phyloP scores from a whole-genome alignment of 345 rosid species.

The Pelargonium nanum region DNA sequence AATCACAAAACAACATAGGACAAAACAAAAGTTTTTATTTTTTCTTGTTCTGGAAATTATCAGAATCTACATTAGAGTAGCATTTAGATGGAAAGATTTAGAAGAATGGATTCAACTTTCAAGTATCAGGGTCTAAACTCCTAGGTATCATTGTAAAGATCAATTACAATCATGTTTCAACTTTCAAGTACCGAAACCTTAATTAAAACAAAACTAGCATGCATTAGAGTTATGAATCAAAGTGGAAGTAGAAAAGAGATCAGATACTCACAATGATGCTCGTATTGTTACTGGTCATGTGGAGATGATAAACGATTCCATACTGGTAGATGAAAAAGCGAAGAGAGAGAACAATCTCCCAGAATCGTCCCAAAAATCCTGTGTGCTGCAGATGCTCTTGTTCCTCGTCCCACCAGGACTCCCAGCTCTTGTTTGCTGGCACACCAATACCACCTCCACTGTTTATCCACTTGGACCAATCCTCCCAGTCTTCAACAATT shows the following conservation, averaged over 20 bases:
- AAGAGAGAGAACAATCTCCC: constrained; percentile 66
- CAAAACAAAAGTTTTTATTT: no score
- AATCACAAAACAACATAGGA: constrained; percentile 5
- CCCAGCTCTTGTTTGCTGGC: constrained; percentile 92
- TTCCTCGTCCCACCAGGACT: constrained; percentile 99
- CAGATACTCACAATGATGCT: constrained; percentile 52
- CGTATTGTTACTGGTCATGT: constrained; percentile 41
- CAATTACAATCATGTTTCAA: no score
- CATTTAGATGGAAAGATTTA: no score
- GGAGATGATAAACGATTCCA: constrained; percentile 75
- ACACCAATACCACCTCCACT: constrained; percentile 93
- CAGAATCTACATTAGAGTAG: no score
- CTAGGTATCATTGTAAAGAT: no score
- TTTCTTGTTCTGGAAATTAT: no score
- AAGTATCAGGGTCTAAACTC: no score
- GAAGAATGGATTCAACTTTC: no score
- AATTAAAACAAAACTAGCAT: no score
- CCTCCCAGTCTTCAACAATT: constrained; percentile 96
- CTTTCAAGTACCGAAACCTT: no score
- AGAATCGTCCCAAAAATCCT: constrained; percentile 54
- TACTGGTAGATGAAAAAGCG: constrained; percentile 80
- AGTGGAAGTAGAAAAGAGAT: constrained; percentile 4
- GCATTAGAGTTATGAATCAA: no score
- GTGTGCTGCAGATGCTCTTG: constrained; percentile 82
- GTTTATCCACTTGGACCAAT: constrained; percentile 90